Evolutionary conservation across 768 basidiomycete genomes (phyloP).

Genomic region (Macrocybe gigantea): DNA sequence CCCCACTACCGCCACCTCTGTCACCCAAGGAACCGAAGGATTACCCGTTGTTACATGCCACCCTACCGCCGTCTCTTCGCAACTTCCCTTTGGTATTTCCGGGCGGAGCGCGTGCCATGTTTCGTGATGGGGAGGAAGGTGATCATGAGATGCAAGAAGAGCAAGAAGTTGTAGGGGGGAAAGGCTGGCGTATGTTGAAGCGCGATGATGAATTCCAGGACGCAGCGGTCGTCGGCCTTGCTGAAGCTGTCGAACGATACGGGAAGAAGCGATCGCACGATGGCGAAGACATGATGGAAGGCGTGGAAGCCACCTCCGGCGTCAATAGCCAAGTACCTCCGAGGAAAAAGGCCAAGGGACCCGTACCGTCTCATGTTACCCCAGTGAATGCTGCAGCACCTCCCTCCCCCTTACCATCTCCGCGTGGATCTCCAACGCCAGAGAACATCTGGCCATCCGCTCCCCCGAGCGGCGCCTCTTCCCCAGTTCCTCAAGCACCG

Average conservation of each 20-base stretch:
- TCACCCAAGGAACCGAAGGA: slow-evolving; percentile 74
- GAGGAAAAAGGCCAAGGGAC: slow-evolving; percentile 71
- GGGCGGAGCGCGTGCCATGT: slow-evolving; percentile 74
- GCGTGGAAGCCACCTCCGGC: slow-evolving; percentile 36
- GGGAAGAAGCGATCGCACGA: slow-evolving; percentile 79
- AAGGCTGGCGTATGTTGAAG: slow-evolving; percentile 73
- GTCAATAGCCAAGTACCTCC: slow-evolving; percentile 50
- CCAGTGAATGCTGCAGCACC: slow-evolving; percentile 71
- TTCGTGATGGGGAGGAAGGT: slow-evolving; percentile 62
- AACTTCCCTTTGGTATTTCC: slow-evolving; percentile 78
- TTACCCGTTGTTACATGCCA: slow-evolving; percentile 74
- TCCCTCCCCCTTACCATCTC: slow-evolving; percentile 80
- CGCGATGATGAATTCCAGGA: slow-evolving; percentile 52
- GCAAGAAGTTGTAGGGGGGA: slow-evolving; percentile 56
- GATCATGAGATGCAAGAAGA: slow-evolving; percentile 69
- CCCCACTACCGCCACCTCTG: slow-evolving; percentile 62
- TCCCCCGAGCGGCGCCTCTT: slow-evolving; percentile 72
- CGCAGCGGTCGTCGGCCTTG: slow-evolving; percentile 53
- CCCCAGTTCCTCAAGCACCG: slow-evolving; percentile 63
- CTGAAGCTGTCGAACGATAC: slow-evolving; percentile 80
- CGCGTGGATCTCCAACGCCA: slow-evolving; percentile 77
- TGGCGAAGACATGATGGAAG: slow-evolving; percentile 48
- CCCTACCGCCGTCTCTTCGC: slow-evolving; percentile 66
- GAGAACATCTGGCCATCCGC: slow-evolving; percentile 76
- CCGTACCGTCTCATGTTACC: slow-evolving; percentile 53